Evolutionary conservation across 2,329 filamentous ascomycete species (phyloP), one percentile per base, ranked within the genome.

Genomic region (Leptographium wingfieldii): DNA sequence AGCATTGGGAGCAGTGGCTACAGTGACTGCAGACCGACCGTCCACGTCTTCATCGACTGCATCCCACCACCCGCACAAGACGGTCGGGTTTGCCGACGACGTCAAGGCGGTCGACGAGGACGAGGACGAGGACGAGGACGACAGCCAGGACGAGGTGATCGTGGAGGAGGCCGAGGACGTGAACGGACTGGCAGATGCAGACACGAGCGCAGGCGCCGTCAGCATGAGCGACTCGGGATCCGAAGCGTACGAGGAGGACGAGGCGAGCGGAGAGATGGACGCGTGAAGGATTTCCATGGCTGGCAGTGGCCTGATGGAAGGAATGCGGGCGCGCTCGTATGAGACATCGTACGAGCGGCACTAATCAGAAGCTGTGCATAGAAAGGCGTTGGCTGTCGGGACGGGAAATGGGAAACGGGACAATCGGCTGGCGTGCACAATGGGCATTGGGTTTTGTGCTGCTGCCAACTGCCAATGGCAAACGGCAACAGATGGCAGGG

Each of bases 31-130:
- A 5, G 43, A 40, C 38, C 55, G 46, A 14, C 57, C 58, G 14
- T 55, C 56, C 38, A n/a, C 55, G 3, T 3, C 58, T 11, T 59
- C 57, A 9, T 55, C 57, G 29, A 4, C 52, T 1, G 12, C 1
- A 66, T 57, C 61, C 3, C 35, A 56, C 6, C 38, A 40, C 57
- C 35, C 56, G 9, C 69, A 74, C 10, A 86, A 86, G 69, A 80
- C 76, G 12, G 85, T 88, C 31, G 82, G 81, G 0, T 88, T 87
- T 68, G 77, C 77, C 2, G 82, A 84, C 27, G 80, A 82, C 52
- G 72, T 79, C 31, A 71, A 71, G 57, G 73, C 68, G 29, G 71
- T 55, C 4, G 71, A 55, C 6, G 71, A 55, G 4, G 71, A 55
- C 6, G 60, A 63, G 61, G 61, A 68, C 6, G 66, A 65, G 25